Conservation (phyloP, 768 basidiomycete species). For the Sporobolomyces phaffii region DNA sequence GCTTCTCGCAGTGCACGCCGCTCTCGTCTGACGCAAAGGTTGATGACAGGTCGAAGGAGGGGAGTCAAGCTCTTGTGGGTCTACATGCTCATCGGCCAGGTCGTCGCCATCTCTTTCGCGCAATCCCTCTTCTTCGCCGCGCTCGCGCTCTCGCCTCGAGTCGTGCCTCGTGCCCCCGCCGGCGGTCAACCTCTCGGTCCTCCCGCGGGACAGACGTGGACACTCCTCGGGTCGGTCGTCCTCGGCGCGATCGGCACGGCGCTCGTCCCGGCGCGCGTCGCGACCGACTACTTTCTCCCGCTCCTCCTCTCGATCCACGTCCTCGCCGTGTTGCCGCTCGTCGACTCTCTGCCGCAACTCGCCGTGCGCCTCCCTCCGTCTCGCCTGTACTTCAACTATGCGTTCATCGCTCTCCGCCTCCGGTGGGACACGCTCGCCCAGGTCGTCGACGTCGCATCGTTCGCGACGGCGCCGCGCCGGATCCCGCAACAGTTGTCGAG, state of each 20-base stretch:
- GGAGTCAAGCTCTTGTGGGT: constrained; percentile 57
- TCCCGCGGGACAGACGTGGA: constrained; percentile 12
- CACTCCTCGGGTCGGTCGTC: constrained; percentile 49
- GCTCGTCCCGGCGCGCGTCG: constrained; percentile 50
- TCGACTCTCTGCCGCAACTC: constrained; percentile 39
- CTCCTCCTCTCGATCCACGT: constrained; percentile 61
- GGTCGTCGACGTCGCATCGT: constrained; percentile 3
- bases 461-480: neutral
- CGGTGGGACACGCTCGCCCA: constrained; percentile 12
- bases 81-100: constrained; percentile 66
- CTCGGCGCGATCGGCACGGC: constrained; percentile 52
- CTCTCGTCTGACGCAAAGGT: too few species aligned
- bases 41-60: constrained; percentile 45
- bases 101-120: constrained; percentile 65
- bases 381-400: constrained; percentile 27
- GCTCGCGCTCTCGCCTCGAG: constrained; percentile 46
- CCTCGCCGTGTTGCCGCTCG: constrained; percentile 55
- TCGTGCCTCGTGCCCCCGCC: constrained; percentile 20
- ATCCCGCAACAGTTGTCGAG: neutral
- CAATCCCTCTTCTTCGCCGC: constrained; percentile 60
- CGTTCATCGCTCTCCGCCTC: constrained; percentile 23
- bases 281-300: constrained; percentile 52
- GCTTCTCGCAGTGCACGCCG: neutral
- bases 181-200: neutral
- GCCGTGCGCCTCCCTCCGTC: neutral